Base-by-base conservation (phyloP, 2,329 filamentous ascomycete species). In the Leptographium galeiforme region DNA sequence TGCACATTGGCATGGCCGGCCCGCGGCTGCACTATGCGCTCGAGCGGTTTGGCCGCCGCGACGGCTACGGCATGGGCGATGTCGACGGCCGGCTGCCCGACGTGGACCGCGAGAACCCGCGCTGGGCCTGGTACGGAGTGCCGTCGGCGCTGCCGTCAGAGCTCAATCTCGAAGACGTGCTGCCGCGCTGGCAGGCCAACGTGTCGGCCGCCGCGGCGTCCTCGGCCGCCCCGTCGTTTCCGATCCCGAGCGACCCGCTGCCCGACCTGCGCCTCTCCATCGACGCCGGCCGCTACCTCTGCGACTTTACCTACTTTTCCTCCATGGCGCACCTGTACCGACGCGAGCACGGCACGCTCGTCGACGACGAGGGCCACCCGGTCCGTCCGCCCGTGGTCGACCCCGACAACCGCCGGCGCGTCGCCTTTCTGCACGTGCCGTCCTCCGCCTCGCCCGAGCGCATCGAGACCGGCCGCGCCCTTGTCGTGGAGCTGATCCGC, bases 1-100 rank as follows among this genome's bases (percentile, higher is more conserved):
- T 95, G 5, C 88, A 94, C 66, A 85, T 94, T 51, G 89, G 89
- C 57, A 89, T 94, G 77, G 86, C 87, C 64, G 63, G 85, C 65
- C 62, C 78, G 69, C 60, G 75, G 66, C 61, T 80, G 14, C 67
- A 79, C 60, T 94, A 91, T 65, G 77, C 78, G 12, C 71, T 91
- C 10, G 89, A 95, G 70, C 75, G 78, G 12, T 72, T 77, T 39
- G 87, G 78, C 0, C 84, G 87, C 62, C 77, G 85, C 40, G 81
- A 87, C 60, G 84, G 84, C 5, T 95, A 94, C 67, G 68, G 70
- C 18, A 75, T 84, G 60, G 70, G 70, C 19, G 89, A 94, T 64
- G 78, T 89, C n/a, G 81, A 89, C 59, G 69, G 78, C 61, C 67
- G 74, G 10, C 69, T 78, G 11, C 77, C 76, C 62, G 77, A 70